Conservation (phyloP, 306 rosid species). For the Pyrus bretschneideri region DNA sequence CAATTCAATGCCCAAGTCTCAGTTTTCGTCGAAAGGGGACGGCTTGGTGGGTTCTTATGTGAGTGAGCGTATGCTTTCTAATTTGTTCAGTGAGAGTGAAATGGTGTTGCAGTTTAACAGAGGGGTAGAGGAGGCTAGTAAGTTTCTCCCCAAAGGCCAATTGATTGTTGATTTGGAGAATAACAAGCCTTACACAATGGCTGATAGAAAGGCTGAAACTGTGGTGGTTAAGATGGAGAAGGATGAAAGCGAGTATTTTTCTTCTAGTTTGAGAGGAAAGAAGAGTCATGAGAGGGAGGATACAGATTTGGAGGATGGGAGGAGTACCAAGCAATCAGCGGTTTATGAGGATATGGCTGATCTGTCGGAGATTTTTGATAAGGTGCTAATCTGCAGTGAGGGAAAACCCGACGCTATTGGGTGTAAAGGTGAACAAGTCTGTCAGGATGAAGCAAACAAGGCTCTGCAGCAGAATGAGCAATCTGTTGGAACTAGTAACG, state of each 20-base stretch:
- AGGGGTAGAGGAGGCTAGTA: conserved; percentile 58
- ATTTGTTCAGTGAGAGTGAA: conserved; percentile 35
- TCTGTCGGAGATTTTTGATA: conserved; percentile 50
- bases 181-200: background rate
- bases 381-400: conserved; percentile 25
- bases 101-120: conserved; percentile 45
- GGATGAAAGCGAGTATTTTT: conserved; percentile 25
- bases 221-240: conserved; percentile 19
- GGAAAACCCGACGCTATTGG: background rate
- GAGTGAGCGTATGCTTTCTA: conserved; percentile 19
- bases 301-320: conserved; percentile 32
- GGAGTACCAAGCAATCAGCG: conserved; percentile 52
- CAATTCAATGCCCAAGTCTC: conserved; percentile 14
- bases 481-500: conserved; percentile 15
- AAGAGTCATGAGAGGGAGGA: conserved; percentile 49
- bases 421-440: conserved; percentile 8
- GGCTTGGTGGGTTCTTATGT: conserved; percentile 24
- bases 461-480: conserved; percentile 25
- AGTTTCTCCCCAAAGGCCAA: conserved; percentile 50
- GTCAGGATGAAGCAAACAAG: conserved; percentile 11
- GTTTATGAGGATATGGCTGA: conserved; percentile 27
- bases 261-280: conserved; percentile 26
- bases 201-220: conserved; percentile 16
- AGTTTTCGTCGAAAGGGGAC: conserved; percentile 15
- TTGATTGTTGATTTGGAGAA: conserved; percentile 29